Percentiles rank a stretch among this genome's conserved stretches.
Conservation (phyloP, 345 rosid genomes). For the Cochlearia excelsa region DNA sequence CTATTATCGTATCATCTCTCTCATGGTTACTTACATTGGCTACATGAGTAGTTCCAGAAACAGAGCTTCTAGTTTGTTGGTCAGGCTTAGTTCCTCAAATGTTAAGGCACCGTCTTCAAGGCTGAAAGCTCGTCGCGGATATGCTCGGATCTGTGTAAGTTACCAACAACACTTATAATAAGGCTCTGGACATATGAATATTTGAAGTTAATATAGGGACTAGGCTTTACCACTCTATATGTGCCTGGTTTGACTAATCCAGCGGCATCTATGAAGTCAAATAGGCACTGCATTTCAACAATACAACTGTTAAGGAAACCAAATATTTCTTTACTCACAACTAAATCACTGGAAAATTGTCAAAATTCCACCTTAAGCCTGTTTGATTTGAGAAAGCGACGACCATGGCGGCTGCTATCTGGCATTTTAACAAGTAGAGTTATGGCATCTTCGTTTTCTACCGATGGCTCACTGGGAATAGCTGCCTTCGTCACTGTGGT, state of each 20-base stretch:
- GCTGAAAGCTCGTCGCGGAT: slow-evolving; percentile 63
- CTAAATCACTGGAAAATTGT: slow-evolving; percentile 11
- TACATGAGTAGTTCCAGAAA: slow-evolving; percentile 64
- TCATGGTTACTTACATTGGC: neutral
- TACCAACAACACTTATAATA: slow-evolving; percentile 24
- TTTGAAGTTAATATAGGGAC: neutral
- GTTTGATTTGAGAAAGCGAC: slow-evolving; percentile 75
- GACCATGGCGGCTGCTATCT: slow-evolving; percentile 73
- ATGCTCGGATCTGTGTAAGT: slow-evolving; percentile 61
- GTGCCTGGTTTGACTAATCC: slow-evolving; percentile 61
- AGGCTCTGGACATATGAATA: neutral
- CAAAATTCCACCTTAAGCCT: slow-evolving; percentile 61
- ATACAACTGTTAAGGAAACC: slow-evolving; percentile 31
- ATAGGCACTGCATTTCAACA: slow-evolving; percentile 48
- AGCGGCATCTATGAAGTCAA: slow-evolving; percentile 66
- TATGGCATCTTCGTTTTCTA: slow-evolving; percentile 55
- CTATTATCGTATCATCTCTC: slow-evolving; percentile 8
- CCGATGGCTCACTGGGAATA: slow-evolving; percentile 62
- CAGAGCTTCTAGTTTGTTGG: slow-evolving; percentile 74
- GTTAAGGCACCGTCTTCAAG: slow-evolving; percentile 46
- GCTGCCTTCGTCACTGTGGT: slow-evolving; percentile 38
- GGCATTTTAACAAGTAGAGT: slow-evolving; percentile 72
- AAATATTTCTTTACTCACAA: neutral
- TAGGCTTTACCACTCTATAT: slow-evolving; percentile 63
- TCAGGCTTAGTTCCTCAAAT: slow-evolving; percentile 64